Base-by-base conservation (phyloP, 768 basidiomycete species). In the Lyophyllum decastes region DNA sequence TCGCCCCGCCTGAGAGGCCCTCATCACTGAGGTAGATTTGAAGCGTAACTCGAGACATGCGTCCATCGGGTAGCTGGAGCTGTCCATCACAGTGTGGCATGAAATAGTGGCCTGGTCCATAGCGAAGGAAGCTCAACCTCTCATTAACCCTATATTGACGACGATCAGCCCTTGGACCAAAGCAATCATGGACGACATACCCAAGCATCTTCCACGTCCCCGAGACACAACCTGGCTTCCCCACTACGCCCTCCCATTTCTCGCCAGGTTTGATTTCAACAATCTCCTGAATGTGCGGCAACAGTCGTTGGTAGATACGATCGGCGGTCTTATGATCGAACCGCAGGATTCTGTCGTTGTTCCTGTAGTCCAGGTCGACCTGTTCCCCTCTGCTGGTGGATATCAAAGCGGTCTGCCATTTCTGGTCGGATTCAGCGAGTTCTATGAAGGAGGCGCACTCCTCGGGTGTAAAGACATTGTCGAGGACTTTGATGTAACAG, bases 1-100 rank as follows among this genome's bases (percentile, higher is more conserved):
- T 82, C 2, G 78, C 73, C 11, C 79, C 79, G 8, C 77, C 78
- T 41, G 68, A 59, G 1, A 78, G 54, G 2, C 58, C 72, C 2
- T 71, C 70, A 11, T 73, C 73, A 27, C 75, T 79, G 9, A 82
- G 73, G 54, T 82, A 81, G 6, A 82, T 67, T 52, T 79, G 78
- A 17, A 80, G 49, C 1, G 79, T 82, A 1, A 77, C 73, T 17
- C 73, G 69, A 0, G 75, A 73, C 40, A 68, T 70, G 21, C 75
- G 70, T 21, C 73, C 75, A 47, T 78, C 76, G 0, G 73, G 73
- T 6, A 76, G 69, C 26, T 70, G 62, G 7, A 71, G 61, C 14
- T 67, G 68, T 1, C 73, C 75, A 57, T 81, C 80, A 41, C 72
- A 73, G 54, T 80, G 78, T 4, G 64, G 66, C 45, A 63, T 68